These are phyloP conservation scores for Stephania cephalantha DNA, from an alignment of 164 flowering plant species.

Conservation along the genomic window DNA sequence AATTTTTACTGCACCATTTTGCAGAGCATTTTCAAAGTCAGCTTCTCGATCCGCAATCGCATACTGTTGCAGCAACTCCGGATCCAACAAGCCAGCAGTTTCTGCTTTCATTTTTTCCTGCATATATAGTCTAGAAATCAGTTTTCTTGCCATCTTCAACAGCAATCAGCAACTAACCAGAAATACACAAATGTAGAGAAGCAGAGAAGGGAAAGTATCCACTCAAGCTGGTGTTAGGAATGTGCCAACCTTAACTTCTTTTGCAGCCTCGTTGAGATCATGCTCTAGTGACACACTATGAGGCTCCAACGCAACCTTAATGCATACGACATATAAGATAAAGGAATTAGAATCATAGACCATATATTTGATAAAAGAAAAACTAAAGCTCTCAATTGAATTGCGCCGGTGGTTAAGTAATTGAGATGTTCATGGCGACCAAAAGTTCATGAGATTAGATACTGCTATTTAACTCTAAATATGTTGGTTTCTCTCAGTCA, in stretches of 20 bases:
- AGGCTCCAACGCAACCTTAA: constrained; percentile 59
- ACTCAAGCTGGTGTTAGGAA: neutral
- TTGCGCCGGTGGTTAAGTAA: no score
- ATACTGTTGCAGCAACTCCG: constrained; percentile 58
- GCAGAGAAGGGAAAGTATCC: neutral
- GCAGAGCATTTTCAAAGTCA: constrained; percentile 68
- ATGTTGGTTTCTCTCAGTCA: no score
- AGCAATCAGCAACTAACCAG: neutral
- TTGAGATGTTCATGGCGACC: no score
- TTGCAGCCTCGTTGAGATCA: constrained; percentile 79
- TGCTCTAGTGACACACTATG: constrained; percentile 72
- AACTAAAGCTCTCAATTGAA: no score
- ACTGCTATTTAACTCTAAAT: no score
- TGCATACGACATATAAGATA: neutral
- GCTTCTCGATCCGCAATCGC: constrained; percentile 63
- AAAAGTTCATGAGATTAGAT: no score
- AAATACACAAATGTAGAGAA: neutral
- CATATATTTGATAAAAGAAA: no score
- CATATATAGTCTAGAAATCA: neutral
- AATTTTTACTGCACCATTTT: constrained; percentile 47
- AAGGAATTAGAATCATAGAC: neutral
- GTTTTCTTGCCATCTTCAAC: neutral
- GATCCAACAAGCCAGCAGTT: constrained; percentile 39
- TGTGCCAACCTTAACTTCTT: constrained; percentile 55
- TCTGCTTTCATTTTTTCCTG: constrained; percentile 76